Percentiles rank a stretch among this genome's conserved stretches.
These are phyloP conservation scores for Boletus huronensis DNA, from an alignment of 768 basidiomycete genomes.

Conservation along the genomic window DNA sequence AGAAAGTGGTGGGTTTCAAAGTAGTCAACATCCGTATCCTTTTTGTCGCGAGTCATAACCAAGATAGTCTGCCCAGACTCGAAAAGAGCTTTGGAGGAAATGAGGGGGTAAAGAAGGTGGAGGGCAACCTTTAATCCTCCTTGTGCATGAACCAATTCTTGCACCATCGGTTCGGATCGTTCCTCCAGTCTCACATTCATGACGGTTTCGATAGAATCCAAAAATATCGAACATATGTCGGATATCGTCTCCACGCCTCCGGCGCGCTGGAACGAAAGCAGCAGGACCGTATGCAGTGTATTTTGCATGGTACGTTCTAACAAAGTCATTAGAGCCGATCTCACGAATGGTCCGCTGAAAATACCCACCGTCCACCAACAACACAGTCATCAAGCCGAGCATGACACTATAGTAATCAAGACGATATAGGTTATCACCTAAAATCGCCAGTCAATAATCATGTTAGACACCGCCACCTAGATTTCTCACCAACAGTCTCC, in stretches of 20 bases:
- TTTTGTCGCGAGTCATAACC: conserved; percentile 71
- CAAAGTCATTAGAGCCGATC: conserved; percentile 1
- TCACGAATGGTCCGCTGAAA: not conserved
- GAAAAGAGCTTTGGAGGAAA: conserved; percentile 75
- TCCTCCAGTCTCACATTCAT: conserved; percentile 49
- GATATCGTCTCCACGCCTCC: conserved; percentile 73
- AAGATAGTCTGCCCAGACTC: conserved; percentile 82
- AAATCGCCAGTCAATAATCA: conserved; percentile 5
- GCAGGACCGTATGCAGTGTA: conserved; percentile 77
- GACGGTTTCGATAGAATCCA: conserved; percentile 54
- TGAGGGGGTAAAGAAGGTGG: conserved; percentile 69
- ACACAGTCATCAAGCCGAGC: conserved; percentile 46
- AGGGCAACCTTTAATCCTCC: conserved; percentile 79
- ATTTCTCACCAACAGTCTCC: conserved; percentile 48
- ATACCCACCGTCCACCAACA: conserved; percentile 55
- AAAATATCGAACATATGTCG: conserved; percentile 51
- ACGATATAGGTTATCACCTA: conserved; percentile 40
- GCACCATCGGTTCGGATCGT: conserved; percentile 53
- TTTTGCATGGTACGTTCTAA: conserved; percentile 74
- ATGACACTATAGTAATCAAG: conserved; percentile 54
- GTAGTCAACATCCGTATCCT: conserved; percentile 70
- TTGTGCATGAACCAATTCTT: conserved; percentile 72
- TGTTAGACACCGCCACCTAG: not conserved
- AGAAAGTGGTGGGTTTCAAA: conserved; percentile 88
- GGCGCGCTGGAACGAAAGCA: conserved; percentile 66